Base-by-base conservation (phyloP, 768 basidiomycete genomes). In the Crucibulum laeve region DNA sequence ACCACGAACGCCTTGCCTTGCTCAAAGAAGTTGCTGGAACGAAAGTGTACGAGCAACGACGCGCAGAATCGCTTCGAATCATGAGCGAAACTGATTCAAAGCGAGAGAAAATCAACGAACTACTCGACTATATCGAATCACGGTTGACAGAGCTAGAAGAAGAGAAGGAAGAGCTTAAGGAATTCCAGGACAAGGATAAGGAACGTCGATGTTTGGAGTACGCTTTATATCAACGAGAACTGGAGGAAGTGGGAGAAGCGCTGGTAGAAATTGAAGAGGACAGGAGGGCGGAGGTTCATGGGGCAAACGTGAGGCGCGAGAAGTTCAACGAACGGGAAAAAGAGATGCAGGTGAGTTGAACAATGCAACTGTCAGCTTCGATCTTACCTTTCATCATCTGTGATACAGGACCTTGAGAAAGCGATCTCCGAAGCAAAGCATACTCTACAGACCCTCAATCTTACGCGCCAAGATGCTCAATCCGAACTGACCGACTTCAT, bases 1-100 rank as follows among this genome's bases (percentile, higher is more conserved):
- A 99, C 56, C 81, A 84, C 39, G 95, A 99, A 60, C 80, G 96
- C 2, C 76, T 99, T 4, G 82, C 89, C 0, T 75, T 99, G n/a
- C 71, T 99, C 36, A 98, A 99, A 58, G 96, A 99, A 63, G 94
- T 99, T 0, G 96, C 95, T 0, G 96, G 96, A 3, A 99, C 96
- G 0, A 92, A 96, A 54, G 92, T 98, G 1, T 99, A 99, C 57
- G 96, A 99, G 65, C 88, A 95, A 57, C 83, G 94, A 37, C 80
- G 95, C 13, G 52, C 87, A 0, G 96, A 99, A 60, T 93, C 90
- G 4, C 70, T 94, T n/a, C 84, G 89, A 42, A 93, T 98, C 59
- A 96, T 98, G 90, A 80, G 91, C 22, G 95, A 97, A 59, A 98
- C 96, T 38, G 92, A 95, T 52, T 76, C 87, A 4, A 97, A 97